phyloP scores from a whole-genome alignment of 495 filamentous ascomycete species.

The Penicillium verhagenii region DNA sequence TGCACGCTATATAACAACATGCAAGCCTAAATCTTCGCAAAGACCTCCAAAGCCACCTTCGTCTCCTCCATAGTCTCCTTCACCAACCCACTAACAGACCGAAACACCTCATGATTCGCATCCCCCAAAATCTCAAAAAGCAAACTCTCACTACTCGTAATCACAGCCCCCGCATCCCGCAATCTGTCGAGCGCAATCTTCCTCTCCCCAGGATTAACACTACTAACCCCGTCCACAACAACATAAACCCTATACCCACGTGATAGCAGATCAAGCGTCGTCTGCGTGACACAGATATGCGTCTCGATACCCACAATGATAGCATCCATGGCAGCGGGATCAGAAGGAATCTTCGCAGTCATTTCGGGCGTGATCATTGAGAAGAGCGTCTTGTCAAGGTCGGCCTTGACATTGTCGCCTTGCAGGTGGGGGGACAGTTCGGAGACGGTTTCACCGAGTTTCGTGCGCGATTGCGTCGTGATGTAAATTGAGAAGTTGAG shows the following conservation, averaged over 20 bases:
- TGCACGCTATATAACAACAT: background rate
- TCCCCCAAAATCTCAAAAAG: constrained; percentile 93
- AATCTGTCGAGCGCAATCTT: constrained; percentile 74
- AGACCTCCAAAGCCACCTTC: constrained; percentile 58
- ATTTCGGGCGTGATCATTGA: constrained; percentile 68
- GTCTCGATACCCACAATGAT: constrained; percentile 79
- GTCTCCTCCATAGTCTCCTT: constrained; percentile 73
- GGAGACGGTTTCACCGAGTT: constrained; percentile 73
- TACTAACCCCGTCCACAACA: constrained; percentile 87
- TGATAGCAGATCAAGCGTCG: constrained; percentile 73
- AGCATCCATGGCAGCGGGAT: constrained; percentile 25
- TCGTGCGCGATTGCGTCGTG: constrained; percentile 76
- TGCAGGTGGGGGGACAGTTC: constrained; percentile 56
- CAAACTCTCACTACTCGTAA: constrained; percentile 89
- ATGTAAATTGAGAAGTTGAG: constrained; percentile 77
- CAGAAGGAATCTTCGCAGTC: constrained; percentile 30
- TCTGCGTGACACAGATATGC: constrained; percentile 95
- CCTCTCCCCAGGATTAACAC: constrained; percentile 78
- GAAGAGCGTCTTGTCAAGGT: constrained; percentile 85
- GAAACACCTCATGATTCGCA: constrained; percentile 69
- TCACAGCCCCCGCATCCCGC: constrained; percentile 69
- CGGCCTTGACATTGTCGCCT: constrained; percentile 43
- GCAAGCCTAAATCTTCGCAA: constrained; percentile 64
- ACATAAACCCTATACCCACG: constrained; percentile 82
- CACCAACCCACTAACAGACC: constrained; percentile 67